Evolutionary conservation across 805 yeast genomes (phyloP).

Genomic region (Kurtzmaniella cleridarum): DNA sequence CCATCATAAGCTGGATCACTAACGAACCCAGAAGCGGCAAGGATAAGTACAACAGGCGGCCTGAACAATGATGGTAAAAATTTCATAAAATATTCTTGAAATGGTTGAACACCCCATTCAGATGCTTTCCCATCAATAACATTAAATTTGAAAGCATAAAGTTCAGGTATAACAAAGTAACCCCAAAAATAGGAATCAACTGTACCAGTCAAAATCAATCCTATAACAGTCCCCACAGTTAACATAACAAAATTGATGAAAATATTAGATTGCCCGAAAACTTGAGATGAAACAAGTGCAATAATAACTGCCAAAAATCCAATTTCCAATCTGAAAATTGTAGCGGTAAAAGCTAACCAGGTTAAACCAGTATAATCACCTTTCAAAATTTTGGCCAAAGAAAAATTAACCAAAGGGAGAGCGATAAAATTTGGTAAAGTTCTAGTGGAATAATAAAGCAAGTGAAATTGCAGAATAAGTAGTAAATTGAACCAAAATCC

Average conservation of each 20-base stretch:
- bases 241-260: conserved; percentile 30
- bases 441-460: conserved; percentile 74
- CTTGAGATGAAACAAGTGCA: conserved; percentile 40
- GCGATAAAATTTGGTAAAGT: conserved; percentile 86
- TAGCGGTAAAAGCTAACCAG: conserved; percentile 55
- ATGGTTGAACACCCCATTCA: conserved; percentile 85
- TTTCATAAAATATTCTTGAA: conserved; percentile 55
- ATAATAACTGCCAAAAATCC: conserved; percentile 48
- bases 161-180: conserved; percentile 59
- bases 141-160: conserved; percentile 68
- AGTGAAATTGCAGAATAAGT: conserved; percentile 67
- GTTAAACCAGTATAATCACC: conserved; percentile 47
- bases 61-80: conserved; percentile 35
- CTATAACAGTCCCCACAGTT: conserved; percentile 48
- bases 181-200: conserved; percentile 81
- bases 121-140: conserved; percentile 68
- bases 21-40: conserved; percentile 33
- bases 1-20: conserved; percentile 39
- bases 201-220: conserved; percentile 40
- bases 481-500: conserved; percentile 60
- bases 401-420: conserved; percentile 62
- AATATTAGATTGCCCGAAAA: conserved; percentile 43
- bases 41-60: conserved; percentile 41
- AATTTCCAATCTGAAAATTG: conserved; percentile 70
- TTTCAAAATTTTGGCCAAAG: conserved; percentile 44